Evolutionary conservation across 257 asterid genomes (phyloP).

Genomic region (Eucommia ulmoides): DNA sequence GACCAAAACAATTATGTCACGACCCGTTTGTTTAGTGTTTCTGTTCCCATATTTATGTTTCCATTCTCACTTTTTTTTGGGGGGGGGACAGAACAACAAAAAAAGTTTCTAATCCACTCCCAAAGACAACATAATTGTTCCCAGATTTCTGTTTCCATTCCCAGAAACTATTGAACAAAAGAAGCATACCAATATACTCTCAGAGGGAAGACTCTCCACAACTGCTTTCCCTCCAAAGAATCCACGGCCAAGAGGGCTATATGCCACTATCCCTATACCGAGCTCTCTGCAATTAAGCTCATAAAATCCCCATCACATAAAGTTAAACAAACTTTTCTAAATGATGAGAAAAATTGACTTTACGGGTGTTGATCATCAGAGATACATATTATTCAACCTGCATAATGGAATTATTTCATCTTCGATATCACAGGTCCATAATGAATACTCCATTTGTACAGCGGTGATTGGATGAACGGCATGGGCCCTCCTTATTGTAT

Average conservation of each 20-base stretch:
- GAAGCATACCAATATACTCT: constrained; percentile 27
- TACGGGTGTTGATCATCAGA: neutral
- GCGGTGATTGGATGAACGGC: constrained; percentile 45
- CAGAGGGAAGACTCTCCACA: constrained; percentile 23
- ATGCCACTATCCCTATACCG: constrained; percentile 39
- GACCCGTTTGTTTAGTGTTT: neutral
- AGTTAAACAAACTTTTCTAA: neutral
- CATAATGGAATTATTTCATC: constrained; percentile 47
- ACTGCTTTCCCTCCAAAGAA: constrained; percentile 44
- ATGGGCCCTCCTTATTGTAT: constrained; percentile 50
- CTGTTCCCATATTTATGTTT: neutral
- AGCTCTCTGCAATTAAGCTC: constrained; percentile 19
- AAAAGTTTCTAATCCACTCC: too few relatives aligned
- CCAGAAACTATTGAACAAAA: neutral
- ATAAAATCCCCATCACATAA: neutral
- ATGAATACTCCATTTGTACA: constrained; percentile 50
- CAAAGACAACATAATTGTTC: neutral
- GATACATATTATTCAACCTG: constrained; percentile 14
- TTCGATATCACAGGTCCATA: constrained; percentile 46
- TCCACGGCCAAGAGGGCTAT: constrained; percentile 48
- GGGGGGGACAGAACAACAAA: too few relatives aligned
- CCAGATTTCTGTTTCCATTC: neutral
- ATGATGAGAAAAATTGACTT: too few relatives aligned
- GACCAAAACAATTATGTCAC: neutral
- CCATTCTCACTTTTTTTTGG: too few relatives aligned